These are phyloP conservation scores for Nothopassalora personata DNA, from an alignment of 2,329 filamentous ascomycete species.

Conservation along the genomic window DNA sequence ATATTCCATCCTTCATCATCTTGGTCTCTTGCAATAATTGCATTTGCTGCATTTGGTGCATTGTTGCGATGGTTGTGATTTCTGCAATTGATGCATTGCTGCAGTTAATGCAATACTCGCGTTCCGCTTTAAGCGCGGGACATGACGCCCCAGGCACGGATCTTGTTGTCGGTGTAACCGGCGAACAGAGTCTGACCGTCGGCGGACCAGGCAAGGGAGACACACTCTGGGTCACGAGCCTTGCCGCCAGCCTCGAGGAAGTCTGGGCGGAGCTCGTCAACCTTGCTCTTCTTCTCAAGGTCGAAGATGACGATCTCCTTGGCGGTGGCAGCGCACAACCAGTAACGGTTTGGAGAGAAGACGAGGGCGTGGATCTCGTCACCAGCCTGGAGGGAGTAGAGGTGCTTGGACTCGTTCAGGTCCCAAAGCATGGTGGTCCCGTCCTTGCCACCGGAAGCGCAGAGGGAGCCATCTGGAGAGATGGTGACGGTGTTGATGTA, in stretches of 20 bases:
- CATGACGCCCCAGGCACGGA: slow-evolving; percentile 97
- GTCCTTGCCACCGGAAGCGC: slow-evolving; percentile 98
- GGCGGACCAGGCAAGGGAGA: slow-evolving; percentile 93
- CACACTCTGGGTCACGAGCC: slow-evolving; percentile 97
- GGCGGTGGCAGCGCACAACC: slow-evolving; percentile 96
- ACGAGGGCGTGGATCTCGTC: slow-evolving; percentile 99
- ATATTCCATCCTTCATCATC: slow-evolving; percentile 11
- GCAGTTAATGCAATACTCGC: slow-evolving; percentile 5
- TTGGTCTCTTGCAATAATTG: not conserved
- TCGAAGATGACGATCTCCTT: slow-evolving; percentile 99
- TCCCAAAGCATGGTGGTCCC: slow-evolving; percentile 99
- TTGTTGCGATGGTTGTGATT: not conserved
- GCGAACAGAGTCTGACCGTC: slow-evolving; percentile 99
- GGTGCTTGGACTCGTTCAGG: slow-evolving; percentile 99
- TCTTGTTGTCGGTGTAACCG: slow-evolving; percentile 99
- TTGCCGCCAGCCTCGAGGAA: slow-evolving; percentile 96
- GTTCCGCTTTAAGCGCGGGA: slow-evolving; percentile 56
- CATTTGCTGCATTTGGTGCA: not conserved
- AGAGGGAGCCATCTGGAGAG: slow-evolving; percentile 97
- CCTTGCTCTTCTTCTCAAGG: slow-evolving; percentile 99
- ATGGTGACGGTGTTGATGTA: slow-evolving; percentile 99
- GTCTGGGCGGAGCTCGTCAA: slow-evolving; percentile 99
- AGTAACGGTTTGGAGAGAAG: slow-evolving; percentile 99
- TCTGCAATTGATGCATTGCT: slow-evolving; percentile 2
- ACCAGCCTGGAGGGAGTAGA: slow-evolving; percentile 98